Percentiles rank a stretch among this genome's conserved stretches.
phyloP scores from a whole-genome alignment of 371 early-diverging fungal genomes.

The Sporodiniella umbellata region DNA sequence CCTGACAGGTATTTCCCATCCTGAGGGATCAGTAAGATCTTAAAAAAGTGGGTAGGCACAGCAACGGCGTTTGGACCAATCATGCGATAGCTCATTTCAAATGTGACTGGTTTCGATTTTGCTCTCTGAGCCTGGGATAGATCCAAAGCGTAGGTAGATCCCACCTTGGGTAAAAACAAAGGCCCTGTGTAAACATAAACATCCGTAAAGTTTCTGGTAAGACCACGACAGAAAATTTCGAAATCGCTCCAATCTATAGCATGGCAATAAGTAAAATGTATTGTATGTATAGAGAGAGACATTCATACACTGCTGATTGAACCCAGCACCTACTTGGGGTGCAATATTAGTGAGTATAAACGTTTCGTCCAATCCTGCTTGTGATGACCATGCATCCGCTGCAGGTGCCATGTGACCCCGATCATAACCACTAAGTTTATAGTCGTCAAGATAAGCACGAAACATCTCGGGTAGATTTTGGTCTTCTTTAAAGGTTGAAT shows the following conservation, averaged over 20 bases:
- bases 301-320: constrained; percentile 72
- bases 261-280: no score
- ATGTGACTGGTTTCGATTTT: constrained; percentile 8
- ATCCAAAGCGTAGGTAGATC: neutral
- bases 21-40: constrained; percentile 60
- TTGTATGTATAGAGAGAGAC: no score
- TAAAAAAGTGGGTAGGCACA: constrained; percentile 92
- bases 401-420: constrained; percentile 84
- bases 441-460: constrained; percentile 63
- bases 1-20: constrained; percentile 45
- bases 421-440: constrained; percentile 71
- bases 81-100: constrained; percentile 56
- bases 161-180: constrained; percentile 59
- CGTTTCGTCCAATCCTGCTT: constrained; percentile 71
- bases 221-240: constrained; percentile 67
- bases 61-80: constrained; percentile 76
- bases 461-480: constrained; percentile 53
- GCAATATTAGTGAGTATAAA: constrained; percentile 74
- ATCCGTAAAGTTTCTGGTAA: constrained; percentile 59
- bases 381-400: constrained; percentile 63
- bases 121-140: no score
- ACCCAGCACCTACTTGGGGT: constrained; percentile 79
- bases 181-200: constrained; percentile 81
- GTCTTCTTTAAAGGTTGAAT: constrained; percentile 68
- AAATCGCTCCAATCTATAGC: constrained; percentile 81